A percentile compares a stretch with the other conserved stretches of the same genome.
Conservation (phyloP, 2,329 filamentous ascomycete genomes). For the Colletotrichum eleusines region DNA sequence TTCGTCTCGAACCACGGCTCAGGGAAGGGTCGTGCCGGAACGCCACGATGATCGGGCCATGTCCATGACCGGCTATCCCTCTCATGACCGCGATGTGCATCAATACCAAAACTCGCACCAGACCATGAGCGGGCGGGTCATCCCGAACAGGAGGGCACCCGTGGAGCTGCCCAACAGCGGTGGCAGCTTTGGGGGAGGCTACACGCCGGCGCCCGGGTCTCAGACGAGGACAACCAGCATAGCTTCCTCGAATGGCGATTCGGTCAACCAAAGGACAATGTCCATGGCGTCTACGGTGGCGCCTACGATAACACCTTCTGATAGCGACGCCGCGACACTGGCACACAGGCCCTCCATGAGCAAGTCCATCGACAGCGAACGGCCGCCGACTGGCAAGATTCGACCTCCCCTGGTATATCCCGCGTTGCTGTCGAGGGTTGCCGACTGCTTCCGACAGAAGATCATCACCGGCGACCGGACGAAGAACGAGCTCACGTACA, state of each 20-base stretch:
- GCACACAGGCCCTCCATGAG: constrained; percentile 69
- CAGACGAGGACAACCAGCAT: constrained; percentile 73
- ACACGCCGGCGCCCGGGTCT: constrained; percentile 61
- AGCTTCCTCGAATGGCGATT: constrained; percentile 64
- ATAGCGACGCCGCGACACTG: constrained; percentile 61
- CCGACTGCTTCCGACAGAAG: constrained; percentile 90
- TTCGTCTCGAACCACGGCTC: constrained; percentile 85
- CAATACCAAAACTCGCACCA: constrained; percentile 71
- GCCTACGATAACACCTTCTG: constrained; percentile 75
- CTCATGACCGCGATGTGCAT: constrained; percentile 73
- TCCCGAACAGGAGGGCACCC: constrained; percentile 75
- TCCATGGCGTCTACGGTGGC: constrained; percentile 91
- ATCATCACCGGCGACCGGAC: constrained; percentile 88
- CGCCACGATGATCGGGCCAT: constrained; percentile 93
- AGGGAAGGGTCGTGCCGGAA: constrained; percentile 91
- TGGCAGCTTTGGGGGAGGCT: constrained; percentile 54
- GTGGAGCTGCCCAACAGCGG: constrained; percentile 55
- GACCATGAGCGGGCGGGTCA: constrained; percentile 92
- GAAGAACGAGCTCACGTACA: constrained; percentile 97
- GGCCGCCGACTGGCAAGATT: constrained; percentile 71
- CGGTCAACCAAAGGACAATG: constrained; percentile 76
- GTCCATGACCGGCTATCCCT: constrained; percentile 86
- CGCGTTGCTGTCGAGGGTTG: constrained; percentile 91
- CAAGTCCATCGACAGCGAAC: constrained; percentile 66
- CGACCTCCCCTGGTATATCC: constrained; percentile 91